Base-by-base conservation (phyloP, 805 yeast genomes). In the Komagataella populi region DNA sequence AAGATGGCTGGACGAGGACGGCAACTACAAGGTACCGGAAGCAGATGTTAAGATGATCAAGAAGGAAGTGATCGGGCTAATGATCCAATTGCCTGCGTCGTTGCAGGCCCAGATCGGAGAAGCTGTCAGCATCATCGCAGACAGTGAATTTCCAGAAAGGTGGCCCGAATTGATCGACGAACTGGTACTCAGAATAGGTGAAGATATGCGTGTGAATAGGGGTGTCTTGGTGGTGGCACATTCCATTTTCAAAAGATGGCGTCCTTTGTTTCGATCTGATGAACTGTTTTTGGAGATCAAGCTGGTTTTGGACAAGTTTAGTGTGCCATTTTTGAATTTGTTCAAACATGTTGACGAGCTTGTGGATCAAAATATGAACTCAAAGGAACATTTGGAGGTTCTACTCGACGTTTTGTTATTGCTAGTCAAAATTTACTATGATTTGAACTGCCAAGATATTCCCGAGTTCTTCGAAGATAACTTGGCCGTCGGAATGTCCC, bases 381-480 rank as follows among this genome's bases (percentile, higher is more conserved):
- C 84, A 62, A 72, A 72, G 51, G 78, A 78, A 0, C 69, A 72
- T 23, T 70, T 89, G 53, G 63, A 62, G 39, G 69, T 81, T 1
- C 71, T 84, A 47, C 77, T 88, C 57, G 91, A 85, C 36, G 86
- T 84, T 52, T 66, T 90, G 57, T 69, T 84, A 49, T 67, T 89
- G 20, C 72, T 90, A 51, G 67, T 84, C 43, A 91, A 93, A 63
- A 78, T 95, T 44, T 95, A 87, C 67, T 88, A 81, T 63, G 99
- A 93, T 64, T 78, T 93, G 60, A 93, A 93, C 65, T 91, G 97
- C 67, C 99, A 95, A 69, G 99, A 93, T 67, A 84, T 93, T 51
- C 99, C 99, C 1, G 99, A 90, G 67, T 93, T 91, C 63, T 93
- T 93, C 63, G 99, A 95, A 68, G 98, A 93, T 67, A 78, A 93